Evolutionary conservation across 352 stramenopile genomes (phyloP), one percentile per base, ranked within the genome.

Genomic region (Globisporangium solare): DNA sequence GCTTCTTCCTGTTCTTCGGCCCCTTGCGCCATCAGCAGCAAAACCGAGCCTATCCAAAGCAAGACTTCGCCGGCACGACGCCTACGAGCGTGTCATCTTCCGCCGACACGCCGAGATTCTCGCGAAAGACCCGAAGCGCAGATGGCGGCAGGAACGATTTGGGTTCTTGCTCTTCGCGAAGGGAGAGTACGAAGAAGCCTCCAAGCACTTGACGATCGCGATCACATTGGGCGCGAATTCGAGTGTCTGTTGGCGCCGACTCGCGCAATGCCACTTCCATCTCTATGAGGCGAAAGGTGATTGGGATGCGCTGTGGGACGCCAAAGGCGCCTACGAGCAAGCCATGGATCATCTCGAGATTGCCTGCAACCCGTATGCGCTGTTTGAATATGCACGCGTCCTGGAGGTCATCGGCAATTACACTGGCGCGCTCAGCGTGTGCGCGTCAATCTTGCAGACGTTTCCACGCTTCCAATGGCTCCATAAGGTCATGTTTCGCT

Each of bases 101-200:
- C 49, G 76, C 20, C 77, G 70, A 0, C 79, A 92, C 47, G 64
- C 85, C 37, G 63, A 83, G 27, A 80, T 89, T 41, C 54, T 90
- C 12, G 47, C 51, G 18, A 87, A 82, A 46, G 73, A 88, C 20
- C 64, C 72, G 6, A 76, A 79, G 17, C 72, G 80, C 14, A 71
- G 68, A 51, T 89, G 78, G 83, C 62, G 79, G 13, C 82, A 92
- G 35, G 78, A 89, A 47, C 70, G 79, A 10, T 79, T 89, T 41
- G 78, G 76, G 0, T 54, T 84, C 7, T 52, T 87, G 37, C 60
- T 86, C 3, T 90, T 80, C 22, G 55, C 66, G 0, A 68, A 70
- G 0, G 42, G 66, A 17, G 60, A 83, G 24, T 90, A 72, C 54
- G 47, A 54, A 31, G 57, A 66, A 2, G 73, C 78, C 1, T 71